phyloP scores from a whole-genome alignment of 2,329 filamentous ascomycete genomes.

The Exophiala bonariae region DNA sequence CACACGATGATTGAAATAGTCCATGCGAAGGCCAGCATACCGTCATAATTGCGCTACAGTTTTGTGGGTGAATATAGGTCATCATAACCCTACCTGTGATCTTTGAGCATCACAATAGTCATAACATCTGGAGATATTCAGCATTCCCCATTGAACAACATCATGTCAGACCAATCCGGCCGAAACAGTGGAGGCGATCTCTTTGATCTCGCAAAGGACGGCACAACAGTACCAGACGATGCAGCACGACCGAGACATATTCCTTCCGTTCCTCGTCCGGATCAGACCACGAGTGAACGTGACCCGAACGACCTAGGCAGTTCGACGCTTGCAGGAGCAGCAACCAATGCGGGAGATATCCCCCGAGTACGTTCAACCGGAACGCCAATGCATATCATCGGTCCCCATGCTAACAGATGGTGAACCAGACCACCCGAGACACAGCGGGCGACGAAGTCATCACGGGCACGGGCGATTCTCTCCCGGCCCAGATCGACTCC shows the following conservation, averaged over 20 bases:
- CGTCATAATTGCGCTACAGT: no score
- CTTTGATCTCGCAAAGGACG: constrained; percentile 39
- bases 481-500: constrained; percentile 39
- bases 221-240: constrained; percentile 44
- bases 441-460: constrained; percentile 39
- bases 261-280: constrained; percentile 49
- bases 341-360: constrained; percentile 51
- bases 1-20: no score
- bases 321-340: constrained; percentile 41
- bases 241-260: constrained; percentile 48
- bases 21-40: no score
- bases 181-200: constrained; percentile 38
- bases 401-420: no score
- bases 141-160: no score
- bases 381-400: no score
- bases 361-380: constrained; percentile 34
- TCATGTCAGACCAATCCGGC: constrained; percentile 18
- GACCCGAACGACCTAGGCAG: constrained; percentile 39
- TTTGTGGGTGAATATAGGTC: no score
- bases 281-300: constrained; percentile 40
- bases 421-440: constrained; percentile 32
- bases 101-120: not conserved
- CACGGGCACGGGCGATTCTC: constrained; percentile 41
- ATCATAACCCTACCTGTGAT: no score
- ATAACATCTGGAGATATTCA: constrained; percentile 19